Evolutionary conservation across 345 rosid species (phyloP), one percentile per base, ranked within the genome.

Genomic region (Xanthoceras sorbifolium): DNA sequence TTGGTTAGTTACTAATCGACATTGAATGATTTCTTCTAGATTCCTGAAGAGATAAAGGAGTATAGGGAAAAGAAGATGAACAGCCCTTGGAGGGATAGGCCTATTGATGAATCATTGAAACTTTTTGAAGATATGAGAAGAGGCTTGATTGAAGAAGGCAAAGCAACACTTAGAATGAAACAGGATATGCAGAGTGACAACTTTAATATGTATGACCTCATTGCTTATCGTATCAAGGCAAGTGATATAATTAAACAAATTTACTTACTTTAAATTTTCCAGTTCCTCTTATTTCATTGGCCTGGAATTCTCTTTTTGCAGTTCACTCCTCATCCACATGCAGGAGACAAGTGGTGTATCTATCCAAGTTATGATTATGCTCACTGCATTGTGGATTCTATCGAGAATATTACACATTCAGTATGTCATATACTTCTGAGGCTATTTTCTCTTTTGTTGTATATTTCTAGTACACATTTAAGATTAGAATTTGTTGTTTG

Each of bases 151-250:
- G 97, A 89, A 75, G 98, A 94, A 87, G 99, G 97, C 31, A 91
- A 94, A 79, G 98, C 99, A 36, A 94, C 99, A 55, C 87, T 94
- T 32, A 86, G 97, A 82, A 94, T 97, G 99, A 97, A 92, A 85
- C 99, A 97, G 75, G 99, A 97, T 74, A 97, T 97, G 99, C 98
- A 92, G 90, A 94, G 90, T 87, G 96, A 97, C 76, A 94, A 93
- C 78, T 86, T 25, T 69, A 94, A 97, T 84, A 97, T 94, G 99
- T 92, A 89, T 80, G 98, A 97, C 79, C 97, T 94, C 59, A 90
- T 97, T 78, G 99, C 99, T 28, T 97, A 97, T 85, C 92, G 99
- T 70, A 94, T 97, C 83, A 94, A 92, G 98, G 97, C 81, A 89
- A 84, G 92, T 87, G 60, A 61, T 40, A 72, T 31, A 26, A 32